Conservation (phyloP, 2,329 filamentous ascomycete genomes). For the Talaromyces sp. region DNA sequence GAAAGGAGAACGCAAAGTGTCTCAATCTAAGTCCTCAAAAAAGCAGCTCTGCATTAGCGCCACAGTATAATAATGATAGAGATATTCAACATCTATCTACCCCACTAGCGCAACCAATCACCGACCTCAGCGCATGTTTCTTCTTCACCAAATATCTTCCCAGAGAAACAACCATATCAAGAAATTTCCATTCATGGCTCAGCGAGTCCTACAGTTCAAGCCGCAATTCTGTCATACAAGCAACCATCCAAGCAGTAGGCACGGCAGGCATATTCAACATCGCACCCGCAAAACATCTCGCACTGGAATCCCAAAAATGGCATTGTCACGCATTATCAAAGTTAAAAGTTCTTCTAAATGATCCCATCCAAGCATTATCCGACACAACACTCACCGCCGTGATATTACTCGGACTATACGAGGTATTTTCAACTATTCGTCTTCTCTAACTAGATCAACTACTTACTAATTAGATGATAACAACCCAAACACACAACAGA, state of each 20-base stretch:
- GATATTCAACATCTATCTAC: background rate
- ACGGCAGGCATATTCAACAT: background rate
- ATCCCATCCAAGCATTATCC: background rate
- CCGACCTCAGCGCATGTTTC: background rate
- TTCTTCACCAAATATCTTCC: slow-evolving; percentile 4
- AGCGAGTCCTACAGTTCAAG: background rate
- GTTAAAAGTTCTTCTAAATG: background rate
- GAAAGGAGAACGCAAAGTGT: too few relatives aligned
- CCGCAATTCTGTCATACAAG: background rate
- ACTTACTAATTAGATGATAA: background rate
- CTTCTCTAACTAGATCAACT: background rate
- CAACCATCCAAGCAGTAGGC: background rate
- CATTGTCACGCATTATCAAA: background rate
- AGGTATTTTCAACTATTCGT: background rate
- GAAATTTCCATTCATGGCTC: slow-evolving; percentile 1
- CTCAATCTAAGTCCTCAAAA: too few relatives aligned
- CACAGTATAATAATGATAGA: too few relatives aligned
- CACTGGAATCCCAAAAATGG: background rate
- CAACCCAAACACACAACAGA: background rate
- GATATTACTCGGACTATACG: background rate
- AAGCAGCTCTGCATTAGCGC: too few relatives aligned
- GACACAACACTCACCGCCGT: background rate
- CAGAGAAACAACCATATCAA: background rate
- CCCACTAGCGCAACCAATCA: background rate
- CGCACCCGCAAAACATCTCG: background rate